phyloP scores from a whole-genome alignment of 169 alveolate genomes.

The Plasmodium gaboni region DNA sequence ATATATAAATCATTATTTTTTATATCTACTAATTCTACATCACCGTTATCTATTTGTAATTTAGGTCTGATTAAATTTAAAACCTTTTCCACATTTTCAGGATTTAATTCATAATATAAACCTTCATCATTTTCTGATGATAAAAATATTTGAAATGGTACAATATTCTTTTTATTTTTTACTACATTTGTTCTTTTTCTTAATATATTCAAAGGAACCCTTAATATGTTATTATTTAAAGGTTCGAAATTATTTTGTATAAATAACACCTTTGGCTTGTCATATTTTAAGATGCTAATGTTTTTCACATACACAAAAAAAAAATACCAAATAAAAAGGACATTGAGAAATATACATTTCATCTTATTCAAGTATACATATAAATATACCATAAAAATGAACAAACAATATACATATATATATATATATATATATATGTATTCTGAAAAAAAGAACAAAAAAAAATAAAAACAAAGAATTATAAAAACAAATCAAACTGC shows the following conservation, averaged over 20 bases:
- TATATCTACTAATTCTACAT: conserved; percentile 79
- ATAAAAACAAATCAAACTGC: too few relatives aligned
- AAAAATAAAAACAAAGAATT: too few relatives aligned
- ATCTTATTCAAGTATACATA: neutral
- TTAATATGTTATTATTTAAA: conserved; percentile 11
- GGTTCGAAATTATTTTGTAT: conserved; percentile 15
- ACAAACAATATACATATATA: neutral
- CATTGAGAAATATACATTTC: neutral
- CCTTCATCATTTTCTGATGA: conserved; percentile 46
- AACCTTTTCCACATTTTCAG: conserved; percentile 82
- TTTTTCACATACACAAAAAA: conserved; percentile 32
- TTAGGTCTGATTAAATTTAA: conserved; percentile 85
- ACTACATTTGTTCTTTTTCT: conserved; percentile 31
- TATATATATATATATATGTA: neutral
- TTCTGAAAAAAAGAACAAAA: too few relatives aligned
- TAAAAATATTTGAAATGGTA: conserved; percentile 12
- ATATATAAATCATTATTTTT: conserved; percentile 74
- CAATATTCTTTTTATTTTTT: conserved; percentile 22
- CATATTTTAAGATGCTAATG: conserved; percentile 20
- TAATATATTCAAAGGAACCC: conserved; percentile 4
- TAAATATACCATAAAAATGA: neutral
- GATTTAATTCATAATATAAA: conserved; percentile 70
- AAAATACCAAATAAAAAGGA: conserved; percentile 5
- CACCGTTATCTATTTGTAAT: conserved; percentile 84
- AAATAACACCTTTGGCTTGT: conserved; percentile 21